Base-by-base conservation (phyloP, 306 rosid genomes). In the Pueraria montana region DNA sequence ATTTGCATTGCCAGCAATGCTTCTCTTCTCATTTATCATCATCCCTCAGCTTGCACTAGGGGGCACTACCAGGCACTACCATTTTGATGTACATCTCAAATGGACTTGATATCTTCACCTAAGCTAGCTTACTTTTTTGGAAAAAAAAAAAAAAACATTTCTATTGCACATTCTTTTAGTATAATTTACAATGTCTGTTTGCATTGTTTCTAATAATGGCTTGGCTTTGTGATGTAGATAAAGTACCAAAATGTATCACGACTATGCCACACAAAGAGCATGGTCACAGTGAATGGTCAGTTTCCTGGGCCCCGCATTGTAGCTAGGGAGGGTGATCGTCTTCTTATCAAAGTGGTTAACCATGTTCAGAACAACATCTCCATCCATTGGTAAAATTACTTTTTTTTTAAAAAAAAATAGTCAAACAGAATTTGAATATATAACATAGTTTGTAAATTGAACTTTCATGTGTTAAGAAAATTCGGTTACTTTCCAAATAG, bases 311-410 rank as follows among this genome's bases (percentile, higher is more conserved):
- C 59, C 11, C 59, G 24, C 59, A 52, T 52, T n/a, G 27, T 55
- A 18, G 62, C 27, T 3, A 55, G 62, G 27, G 62, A 55, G 27
- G 62, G 62, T 55, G 59, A 52, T 52, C 59, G 59, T 18, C 59
- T 52, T 52, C 59, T 52, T n/a, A 52, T 52, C 59, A 52, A 52
- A 52, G 59, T 7, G 59, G 59, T n/a, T 52, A 52, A 52, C 24
- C 59, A 52, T 52, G 59, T n/a, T 7, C 24, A 52, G 24, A 52
- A 52, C 59, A 52, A 52, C 11, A 52, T 52, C 24, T 52, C 59
- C 24, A 52, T 52, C 24, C 59, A 52, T 52, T 52, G 59, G 59
- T 52, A 52, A 62, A 91, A n/a, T 42, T 3, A 21, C 5, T n/a
- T 32, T 27, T 2, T 4, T 7, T 21, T 18, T n/a, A n/a, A 27